Base-by-base conservation (phyloP, 2,329 filamentous ascomycete species). In the Dactylella cylindrospora region DNA sequence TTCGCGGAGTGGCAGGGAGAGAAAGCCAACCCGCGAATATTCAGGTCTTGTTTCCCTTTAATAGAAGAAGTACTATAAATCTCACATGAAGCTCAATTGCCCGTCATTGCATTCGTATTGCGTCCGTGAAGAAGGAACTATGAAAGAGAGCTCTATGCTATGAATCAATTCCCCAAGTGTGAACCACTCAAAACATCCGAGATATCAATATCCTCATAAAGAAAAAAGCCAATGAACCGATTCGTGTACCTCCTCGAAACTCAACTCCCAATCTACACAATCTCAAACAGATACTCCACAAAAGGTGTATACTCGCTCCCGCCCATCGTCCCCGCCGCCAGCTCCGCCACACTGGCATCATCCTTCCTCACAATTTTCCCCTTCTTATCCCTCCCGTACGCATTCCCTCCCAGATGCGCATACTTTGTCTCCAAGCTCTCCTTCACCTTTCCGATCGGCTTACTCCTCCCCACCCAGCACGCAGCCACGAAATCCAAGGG, bases 201-300 rank as follows among this genome's bases (percentile, higher is more conserved):
- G n/a, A n/a, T n/a, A n/a, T n/a, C n/a, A n/a, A n/a, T n/a, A n/a
- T n/a, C n/a, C n/a, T n/a, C 32, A 19, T 33, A 33, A 35, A 29
- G 8, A 26, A n/a, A 19, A 50, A 8, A 23, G 39, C 8, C 22
- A 13, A 40, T 19, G 22, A 29, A 49, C 29, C 15, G 25, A 17
- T 13, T 44, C 26, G 22, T 22, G 23, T n/a, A n/a, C n/a, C n/a
- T n/a, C n/a, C n/a, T n/a, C 5, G 35, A 39, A 39, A 9, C 8
- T 6, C 35, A 17, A 32, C 20, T 29, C 12, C 39, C 31, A 3
- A n/a, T 23, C 40, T 54, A 62, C 32, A 38, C 74, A 67, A 97
- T 83, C 71, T 93, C 88, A 72, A 97, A 87, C 72, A 95, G 88
- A 75, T 97, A 98, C 77, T 90, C 96, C 71, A 97, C 93, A 74